These are phyloP conservation scores for Leucocoprinus leucothites DNA, from an alignment of 768 basidiomycete species.

Conservation along the genomic window DNA sequence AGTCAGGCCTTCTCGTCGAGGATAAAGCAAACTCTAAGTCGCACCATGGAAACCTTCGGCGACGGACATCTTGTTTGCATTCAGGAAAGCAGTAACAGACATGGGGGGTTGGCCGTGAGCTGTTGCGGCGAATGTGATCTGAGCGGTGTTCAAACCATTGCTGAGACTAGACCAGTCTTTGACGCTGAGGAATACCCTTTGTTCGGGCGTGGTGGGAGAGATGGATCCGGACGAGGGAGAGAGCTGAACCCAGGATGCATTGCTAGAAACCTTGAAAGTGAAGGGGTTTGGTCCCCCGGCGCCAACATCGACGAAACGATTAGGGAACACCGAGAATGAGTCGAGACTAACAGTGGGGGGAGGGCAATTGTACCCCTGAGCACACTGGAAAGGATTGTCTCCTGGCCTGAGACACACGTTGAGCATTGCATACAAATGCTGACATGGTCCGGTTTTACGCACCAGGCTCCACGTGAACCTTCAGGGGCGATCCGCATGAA, in stretches of 20 bases:
- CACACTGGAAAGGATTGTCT: constrained; percentile 59
- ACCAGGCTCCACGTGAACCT: constrained; percentile 62
- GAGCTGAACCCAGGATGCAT: constrained; percentile 51
- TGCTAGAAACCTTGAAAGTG: constrained; percentile 46
- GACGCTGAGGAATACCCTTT: constrained; percentile 54
- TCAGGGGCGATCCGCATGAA: constrained; percentile 62
- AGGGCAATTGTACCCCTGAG: constrained; percentile 41
- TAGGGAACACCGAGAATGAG: constrained; percentile 48
- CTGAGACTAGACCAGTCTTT: constrained; percentile 52
- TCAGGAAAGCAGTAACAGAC: constrained; percentile 27
- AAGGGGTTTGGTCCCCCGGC: constrained; percentile 59
- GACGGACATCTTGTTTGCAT: constrained; percentile 31
- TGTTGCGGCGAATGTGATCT: constrained; percentile 43
- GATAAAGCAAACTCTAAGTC: not conserved
- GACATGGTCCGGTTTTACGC: constrained; percentile 9
- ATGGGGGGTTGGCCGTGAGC: constrained; percentile 34
- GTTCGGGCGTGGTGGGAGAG: constrained; percentile 42
- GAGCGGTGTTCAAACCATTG: constrained; percentile 31
- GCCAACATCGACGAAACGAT: constrained; percentile 58
- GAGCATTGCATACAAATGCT: not conserved
- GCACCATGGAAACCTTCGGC: constrained; percentile 47
- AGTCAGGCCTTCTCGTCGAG: not conserved
- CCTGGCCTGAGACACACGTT: constrained; percentile 45
- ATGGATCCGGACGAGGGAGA: constrained; percentile 46
- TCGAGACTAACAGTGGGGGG: constrained; percentile 50